A percentile compares a stretch with the other conserved stretches of the same genome.
These are phyloP conservation scores for Xanthoconium stramineum DNA, from an alignment of 768 basidiomycete species.

Conservation along the genomic window DNA sequence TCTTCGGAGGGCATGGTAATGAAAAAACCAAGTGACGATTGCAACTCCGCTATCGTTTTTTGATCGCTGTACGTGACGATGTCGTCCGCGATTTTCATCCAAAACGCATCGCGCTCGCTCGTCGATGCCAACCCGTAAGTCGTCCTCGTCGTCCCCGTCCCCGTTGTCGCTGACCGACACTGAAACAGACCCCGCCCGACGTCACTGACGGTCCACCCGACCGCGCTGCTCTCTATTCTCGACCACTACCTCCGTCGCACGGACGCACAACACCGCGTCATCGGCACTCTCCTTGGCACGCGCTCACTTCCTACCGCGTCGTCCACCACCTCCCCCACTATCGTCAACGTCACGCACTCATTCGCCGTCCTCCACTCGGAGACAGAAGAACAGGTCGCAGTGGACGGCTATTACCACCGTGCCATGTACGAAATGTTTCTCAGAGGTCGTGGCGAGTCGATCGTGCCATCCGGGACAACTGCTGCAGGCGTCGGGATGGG, in stretches of 20 bases:
- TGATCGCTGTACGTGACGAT: conserved; percentile 33
- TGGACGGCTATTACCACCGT: conserved; percentile 95
- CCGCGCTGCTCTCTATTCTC: conserved; percentile 90
- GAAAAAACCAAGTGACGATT: conserved; percentile 17
- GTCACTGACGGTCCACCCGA: conserved; percentile 82
- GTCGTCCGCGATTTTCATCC: conserved; percentile 43
- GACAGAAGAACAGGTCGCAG: conserved; percentile 88
- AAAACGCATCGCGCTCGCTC: conserved; percentile 30
- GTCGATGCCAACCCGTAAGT: conserved; percentile 36
- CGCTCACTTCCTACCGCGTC: conserved; percentile 47
- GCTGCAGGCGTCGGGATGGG: conserved; percentile 20
- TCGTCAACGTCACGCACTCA: conserved; percentile 73
- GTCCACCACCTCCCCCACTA: neutral
- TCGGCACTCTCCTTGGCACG: conserved; percentile 90
- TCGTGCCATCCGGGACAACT: conserved; percentile 10
- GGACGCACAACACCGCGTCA: conserved; percentile 80
- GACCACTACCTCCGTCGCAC: conserved; percentile 93
- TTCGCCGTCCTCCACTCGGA: conserved; percentile 94
- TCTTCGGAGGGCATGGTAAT: conserved; percentile 84
- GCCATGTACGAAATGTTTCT: conserved; percentile 87
- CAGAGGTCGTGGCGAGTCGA: conserved; percentile 53
- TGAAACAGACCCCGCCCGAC: conserved; percentile 60
- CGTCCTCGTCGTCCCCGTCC: neutral
- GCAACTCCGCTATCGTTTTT: conserved; percentile 29
- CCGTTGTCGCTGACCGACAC: neutral